A percentile compares a stretch with the other conserved stretches of the same genome.
phyloP scores from a whole-genome alignment of 768 basidiomycete species.

The Leccinum olivaceopallidum region DNA sequence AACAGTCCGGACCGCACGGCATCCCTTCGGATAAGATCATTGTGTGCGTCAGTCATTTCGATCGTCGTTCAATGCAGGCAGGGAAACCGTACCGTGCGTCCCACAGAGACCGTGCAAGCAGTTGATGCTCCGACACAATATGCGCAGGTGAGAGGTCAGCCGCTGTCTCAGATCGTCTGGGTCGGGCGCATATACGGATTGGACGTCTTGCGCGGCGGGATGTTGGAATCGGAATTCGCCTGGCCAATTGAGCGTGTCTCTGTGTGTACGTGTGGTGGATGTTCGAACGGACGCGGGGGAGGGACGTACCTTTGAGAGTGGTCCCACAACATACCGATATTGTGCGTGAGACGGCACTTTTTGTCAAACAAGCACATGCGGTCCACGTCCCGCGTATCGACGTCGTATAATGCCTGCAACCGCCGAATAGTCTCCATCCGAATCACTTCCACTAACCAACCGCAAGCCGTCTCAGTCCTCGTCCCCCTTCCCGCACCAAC shows the following conservation, averaged over 20 bases:
- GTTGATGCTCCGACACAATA: constrained; percentile 48
- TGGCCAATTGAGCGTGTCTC: constrained; percentile 43
- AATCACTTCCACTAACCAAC: constrained; percentile 46
- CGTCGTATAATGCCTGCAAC: constrained; percentile 31
- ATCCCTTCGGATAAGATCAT: constrained; percentile 30
- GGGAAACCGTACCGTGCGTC: constrained; percentile 35
- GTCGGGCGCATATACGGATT: constrained; percentile 16
- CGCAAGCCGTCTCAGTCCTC: too few species aligned
- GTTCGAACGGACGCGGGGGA: too few species aligned
- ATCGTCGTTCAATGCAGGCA: not conserved
- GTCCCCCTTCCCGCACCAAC: too few species aligned
- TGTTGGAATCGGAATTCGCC: constrained; percentile 15
- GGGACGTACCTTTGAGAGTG: constrained; percentile 40
- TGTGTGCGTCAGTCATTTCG: not conserved
- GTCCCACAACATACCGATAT: constrained; percentile 34
- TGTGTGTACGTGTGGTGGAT: constrained; percentile 12
- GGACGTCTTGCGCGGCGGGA: not conserved
- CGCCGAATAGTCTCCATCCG: constrained; percentile 45
- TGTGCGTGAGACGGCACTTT: constrained; percentile 16
- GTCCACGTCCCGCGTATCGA: constrained; percentile 41
- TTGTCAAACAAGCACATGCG: constrained; percentile 26
- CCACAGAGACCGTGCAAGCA: constrained; percentile 44
- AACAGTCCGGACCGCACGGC: constrained; percentile 35
- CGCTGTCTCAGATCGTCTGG: constrained; percentile 32
- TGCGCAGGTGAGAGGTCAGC: constrained; percentile 31